Evolutionary conservation across 352 stramenopile species (phyloP), one percentile per base, ranked within the genome.

Genomic region (Globisporangium lucens): DNA sequence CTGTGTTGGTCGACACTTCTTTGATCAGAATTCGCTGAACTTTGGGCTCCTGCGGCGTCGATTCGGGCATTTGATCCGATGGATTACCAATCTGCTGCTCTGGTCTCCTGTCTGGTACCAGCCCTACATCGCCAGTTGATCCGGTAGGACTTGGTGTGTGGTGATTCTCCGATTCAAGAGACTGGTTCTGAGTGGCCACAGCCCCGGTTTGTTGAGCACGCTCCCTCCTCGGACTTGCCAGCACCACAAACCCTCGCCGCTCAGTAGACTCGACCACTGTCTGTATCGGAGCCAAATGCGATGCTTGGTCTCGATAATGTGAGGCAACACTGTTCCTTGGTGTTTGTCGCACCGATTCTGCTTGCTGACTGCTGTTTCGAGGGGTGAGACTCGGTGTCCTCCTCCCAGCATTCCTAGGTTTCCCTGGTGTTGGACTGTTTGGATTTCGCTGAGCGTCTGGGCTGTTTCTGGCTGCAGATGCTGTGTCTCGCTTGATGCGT

Each of bases 1-100:
- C 82, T 0, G 84, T 92, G 30, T 92, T 92, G 2, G 80, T 90
- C 20, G 73, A 66, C n/a, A 38, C 70, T 22, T 92, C 84, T 35
- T 80, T 82, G 29, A 86, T 24, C 17, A 87, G 61, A 15, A 89
- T 22, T 5, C 74, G 71, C 13, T 63, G 51, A 3, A 66, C 15
- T 0, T 13, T 29, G 24, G 41, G 12, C 5, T 38, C n/a, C 22
- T 43, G 59, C 0, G 36, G 29, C 2, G 24, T 46, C 29, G 43
- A 56, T 36, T 22, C 35, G 12, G 33, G 22, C n/a, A 41, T 35
- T 43, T 30, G 24, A 4, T 22, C 15, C 33, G 36, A 9, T 17
- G 20, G 10, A 57, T 12, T 17, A 20, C 27, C 30, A 22, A 4
- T n/a, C 5, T 22, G 41, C 10, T 29, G 56, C 10, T 61, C 17